These are phyloP conservation scores for Thielaviopsis punctulata DNA, from an alignment of 2,329 filamentous ascomycete genomes.

Conservation along the genomic window DNA sequence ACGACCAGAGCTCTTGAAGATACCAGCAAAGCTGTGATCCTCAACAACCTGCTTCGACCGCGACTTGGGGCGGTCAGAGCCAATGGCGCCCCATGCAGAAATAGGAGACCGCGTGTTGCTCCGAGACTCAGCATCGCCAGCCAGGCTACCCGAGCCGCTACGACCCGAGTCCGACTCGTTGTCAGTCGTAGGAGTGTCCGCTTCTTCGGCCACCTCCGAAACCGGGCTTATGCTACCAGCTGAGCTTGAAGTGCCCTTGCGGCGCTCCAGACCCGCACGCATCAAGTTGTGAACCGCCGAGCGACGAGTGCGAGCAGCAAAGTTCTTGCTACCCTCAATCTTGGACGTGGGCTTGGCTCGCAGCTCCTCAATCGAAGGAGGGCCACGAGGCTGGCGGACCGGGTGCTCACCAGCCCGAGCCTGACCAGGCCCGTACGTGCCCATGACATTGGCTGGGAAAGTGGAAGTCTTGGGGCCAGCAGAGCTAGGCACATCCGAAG, in stretches of 20 bases:
- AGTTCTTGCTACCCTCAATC: constrained; percentile 95
- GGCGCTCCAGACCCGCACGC: constrained; percentile 72
- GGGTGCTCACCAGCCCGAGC: constrained; percentile 89
- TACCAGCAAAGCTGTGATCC: constrained; percentile 45
- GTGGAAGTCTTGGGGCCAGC: constrained; percentile 61
- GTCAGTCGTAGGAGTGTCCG: constrained; percentile 52
- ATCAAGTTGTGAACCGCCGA: constrained; percentile 85
- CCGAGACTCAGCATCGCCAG: constrained; percentile 51
- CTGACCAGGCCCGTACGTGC: constrained; percentile 83
- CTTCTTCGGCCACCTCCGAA: constrained; percentile 56
- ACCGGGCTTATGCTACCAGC: constrained; percentile 74
- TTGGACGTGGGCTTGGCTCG: constrained; percentile 78
- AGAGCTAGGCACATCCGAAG: constrained; percentile 30
- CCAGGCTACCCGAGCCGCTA: constrained; percentile 65
- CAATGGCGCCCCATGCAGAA: constrained; percentile 61
- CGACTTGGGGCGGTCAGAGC: constrained; percentile 64
- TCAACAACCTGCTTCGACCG: constrained; percentile 26
- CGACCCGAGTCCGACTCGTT: constrained; percentile 57
- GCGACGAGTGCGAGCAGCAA: constrained; percentile 78
- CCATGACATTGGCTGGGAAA: constrained; percentile 69
- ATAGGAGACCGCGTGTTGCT: constrained; percentile 57
- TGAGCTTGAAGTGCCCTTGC: constrained; percentile 54
- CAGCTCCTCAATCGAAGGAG: constrained; percentile 81
- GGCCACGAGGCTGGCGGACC: constrained; percentile 78
- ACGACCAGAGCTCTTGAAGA: constrained; percentile 43